Evolutionary conservation across 495 filamentous ascomycete genomes (phyloP).

Genomic region (Podospora tetraspora): DNA sequence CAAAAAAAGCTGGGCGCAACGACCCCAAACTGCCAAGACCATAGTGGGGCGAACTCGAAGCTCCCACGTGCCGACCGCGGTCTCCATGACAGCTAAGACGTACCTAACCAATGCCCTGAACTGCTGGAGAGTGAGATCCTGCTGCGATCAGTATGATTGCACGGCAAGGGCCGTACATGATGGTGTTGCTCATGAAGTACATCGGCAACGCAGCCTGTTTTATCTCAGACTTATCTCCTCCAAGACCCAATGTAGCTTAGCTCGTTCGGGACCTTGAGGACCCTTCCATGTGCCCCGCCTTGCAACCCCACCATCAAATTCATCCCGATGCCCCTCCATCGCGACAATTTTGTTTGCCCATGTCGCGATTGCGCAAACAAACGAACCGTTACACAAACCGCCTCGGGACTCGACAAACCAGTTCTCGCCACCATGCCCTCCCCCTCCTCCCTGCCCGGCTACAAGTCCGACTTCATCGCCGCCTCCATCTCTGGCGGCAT

Average conservation of each 20-base stretch:
- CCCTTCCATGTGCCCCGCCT: no score
- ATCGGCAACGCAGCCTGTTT: background rate
- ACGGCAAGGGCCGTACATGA: background rate
- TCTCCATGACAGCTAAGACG: background rate
- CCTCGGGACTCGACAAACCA: background rate
- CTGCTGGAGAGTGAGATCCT: background rate
- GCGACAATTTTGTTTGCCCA: background rate
- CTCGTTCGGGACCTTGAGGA: background rate
- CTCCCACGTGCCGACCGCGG: background rate
- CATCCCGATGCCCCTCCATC: background rate
- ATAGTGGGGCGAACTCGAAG: background rate
- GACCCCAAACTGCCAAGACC: background rate
- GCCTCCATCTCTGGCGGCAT: constrained; percentile 66
- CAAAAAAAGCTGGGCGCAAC: background rate
- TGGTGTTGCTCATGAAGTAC: background rate
- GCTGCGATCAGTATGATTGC: background rate
- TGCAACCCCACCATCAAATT: background rate
- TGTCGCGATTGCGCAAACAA: background rate
- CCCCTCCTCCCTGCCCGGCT: constrained; percentile 28
- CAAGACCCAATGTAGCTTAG: background rate
- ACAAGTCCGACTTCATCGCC: constrained; percentile 63
- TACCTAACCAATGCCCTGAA: background rate
- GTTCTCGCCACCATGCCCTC: constrained; percentile 29
- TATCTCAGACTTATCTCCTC: background rate
- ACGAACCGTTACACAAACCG: background rate